phyloP scores from a whole-genome alignment of 2,329 filamentous ascomycete species.

The Diaporthe sp. region DNA sequence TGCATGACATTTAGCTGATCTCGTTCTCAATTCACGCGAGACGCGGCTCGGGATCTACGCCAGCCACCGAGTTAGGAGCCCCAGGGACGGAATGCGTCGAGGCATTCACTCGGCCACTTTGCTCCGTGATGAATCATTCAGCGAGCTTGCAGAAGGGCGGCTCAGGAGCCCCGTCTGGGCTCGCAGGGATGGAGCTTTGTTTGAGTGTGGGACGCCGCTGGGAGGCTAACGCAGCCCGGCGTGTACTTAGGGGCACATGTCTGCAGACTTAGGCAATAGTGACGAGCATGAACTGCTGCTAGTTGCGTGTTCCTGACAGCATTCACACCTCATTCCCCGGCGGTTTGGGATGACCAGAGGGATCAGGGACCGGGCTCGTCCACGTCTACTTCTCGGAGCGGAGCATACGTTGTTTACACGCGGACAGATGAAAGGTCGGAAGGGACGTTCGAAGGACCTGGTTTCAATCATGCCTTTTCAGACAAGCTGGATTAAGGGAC shows the following conservation, averaged over 20 bases:
- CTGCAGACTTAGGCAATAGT: neutral
- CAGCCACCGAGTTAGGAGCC: neutral
- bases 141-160: neutral
- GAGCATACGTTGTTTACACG: neutral
- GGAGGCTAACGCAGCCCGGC: neutral
- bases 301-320: neutral
- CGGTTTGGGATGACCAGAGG: neutral
- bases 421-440: neutral
- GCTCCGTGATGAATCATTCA: conserved; percentile 18
- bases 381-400: neutral
- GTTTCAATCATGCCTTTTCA: no score
- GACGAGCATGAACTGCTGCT: conserved; percentile 4
- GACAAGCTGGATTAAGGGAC: no score
- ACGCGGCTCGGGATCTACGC: neutral
- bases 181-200: conserved; percentile 27
- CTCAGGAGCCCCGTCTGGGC: neutral
- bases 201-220: neutral
- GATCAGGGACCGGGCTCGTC: neutral
- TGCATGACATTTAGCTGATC: neutral
- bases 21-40: neutral
- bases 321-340: neutral
- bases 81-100: neutral
- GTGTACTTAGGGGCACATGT: neutral
- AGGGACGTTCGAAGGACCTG: no score
- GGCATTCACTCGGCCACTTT: neutral